Evolutionary conservation across 2,329 filamentous ascomycete genomes (phyloP), one percentile per base, ranked within the genome.

Genomic region (Cordyceps militaris): DNA sequence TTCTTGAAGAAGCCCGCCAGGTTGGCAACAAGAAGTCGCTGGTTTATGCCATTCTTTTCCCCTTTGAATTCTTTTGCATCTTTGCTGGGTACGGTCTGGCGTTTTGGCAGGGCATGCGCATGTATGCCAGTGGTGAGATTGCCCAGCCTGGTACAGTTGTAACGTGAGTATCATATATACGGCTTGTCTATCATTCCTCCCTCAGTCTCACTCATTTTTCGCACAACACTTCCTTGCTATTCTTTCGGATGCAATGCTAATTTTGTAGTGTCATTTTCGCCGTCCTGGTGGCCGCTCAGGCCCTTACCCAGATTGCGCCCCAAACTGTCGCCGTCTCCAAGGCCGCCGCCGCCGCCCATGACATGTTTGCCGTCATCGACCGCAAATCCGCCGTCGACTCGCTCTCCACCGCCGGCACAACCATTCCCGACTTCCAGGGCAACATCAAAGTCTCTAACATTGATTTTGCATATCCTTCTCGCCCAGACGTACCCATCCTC

Each of bases 401-500:
- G 0, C 66, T 78, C 1, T 73, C 72, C 1, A 61, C 67, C 0
- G 66, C 67, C 0, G 77, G 78, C 2, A 55, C 56, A 0, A 63
- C 24, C 0, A 66, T 71, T 14, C n/a, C 63, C 0, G 60, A 66
- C 3, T 70, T 74, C 38, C 59, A 62, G 13, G 77, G 74, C 1
- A 71, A 79, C 16, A 80, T 85, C 36, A 70, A 74, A 51, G 70
- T 85, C 3, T 62, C 66, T 2, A 67, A 76, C 36, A 69, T 85
- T 9, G 67, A 65, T 19, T 85, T 86, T 63, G 69, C 78, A 0
- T 85, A 85, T 62, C 83, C 83, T 16, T 76, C 81, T 4, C 76
- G 83, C 1, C 76, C 81, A 0, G 76, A 74, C 34, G 73, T 79
- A 11, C 66, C 70, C 3, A 73, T 82, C 3, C 68, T 81, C 0